These are phyloP conservation scores for Claviceps sp. DNA, from an alignment of 2,329 filamentous ascomycete species.

Conservation along the genomic window DNA sequence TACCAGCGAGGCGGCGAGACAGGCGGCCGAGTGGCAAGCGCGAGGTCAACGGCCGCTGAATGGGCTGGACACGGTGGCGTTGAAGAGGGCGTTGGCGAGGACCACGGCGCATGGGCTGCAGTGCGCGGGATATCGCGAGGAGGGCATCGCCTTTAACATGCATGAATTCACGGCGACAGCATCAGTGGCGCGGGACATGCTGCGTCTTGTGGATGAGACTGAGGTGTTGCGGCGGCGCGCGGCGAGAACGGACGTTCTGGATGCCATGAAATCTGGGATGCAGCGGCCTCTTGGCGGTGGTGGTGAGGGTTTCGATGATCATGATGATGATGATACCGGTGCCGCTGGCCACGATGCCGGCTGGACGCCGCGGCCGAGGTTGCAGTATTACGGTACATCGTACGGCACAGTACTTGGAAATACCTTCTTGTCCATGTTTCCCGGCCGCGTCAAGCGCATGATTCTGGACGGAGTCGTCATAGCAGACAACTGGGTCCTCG, in stretches of 20 bases:
- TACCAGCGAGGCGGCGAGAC: constrained; percentile 12
- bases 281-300: not conserved
- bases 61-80: not conserved
- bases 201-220: constrained; percentile 2
- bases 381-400: constrained; percentile 34
- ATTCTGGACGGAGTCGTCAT: constrained; percentile 22
- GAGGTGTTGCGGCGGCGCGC: constrained; percentile 3
- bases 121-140: constrained; percentile 9
- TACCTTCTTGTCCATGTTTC: constrained; percentile 14
- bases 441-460: constrained; percentile 20
- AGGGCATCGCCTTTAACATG: constrained; percentile 10
- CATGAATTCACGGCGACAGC: constrained; percentile 12
- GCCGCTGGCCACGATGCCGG: not conserved
- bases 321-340: not conserved
- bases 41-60: constrained; percentile 13
- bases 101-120: constrained; percentile 13
- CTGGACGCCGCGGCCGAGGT: constrained; percentile 3
- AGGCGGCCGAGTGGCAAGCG: constrained; percentile 15
- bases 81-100: constrained; percentile 4
- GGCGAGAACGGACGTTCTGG: not conserved
- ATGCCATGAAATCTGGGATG: not conserved
- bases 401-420: constrained; percentile 19
- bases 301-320: not conserved
- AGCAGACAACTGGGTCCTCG: constrained; percentile 16
- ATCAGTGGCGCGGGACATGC: constrained; percentile 4